These are phyloP conservation scores for Trichoderma sp. DNA, from an alignment of 2,329 filamentous ascomycete genomes.

Conservation along the genomic window DNA sequence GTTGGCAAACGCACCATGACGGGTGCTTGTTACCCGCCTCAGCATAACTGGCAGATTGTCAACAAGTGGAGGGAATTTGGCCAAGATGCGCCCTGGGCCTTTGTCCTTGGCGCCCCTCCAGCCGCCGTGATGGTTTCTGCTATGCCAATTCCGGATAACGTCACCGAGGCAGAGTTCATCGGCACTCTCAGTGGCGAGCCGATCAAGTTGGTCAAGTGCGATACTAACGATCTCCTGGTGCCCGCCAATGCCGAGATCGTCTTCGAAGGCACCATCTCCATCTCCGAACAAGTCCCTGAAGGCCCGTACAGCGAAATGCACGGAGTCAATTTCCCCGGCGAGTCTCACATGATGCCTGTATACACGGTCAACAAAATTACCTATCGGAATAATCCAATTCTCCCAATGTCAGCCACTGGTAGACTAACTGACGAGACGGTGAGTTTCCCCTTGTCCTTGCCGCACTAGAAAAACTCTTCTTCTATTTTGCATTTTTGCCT, in stretches of 20 bases:
- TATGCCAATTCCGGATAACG: background rate
- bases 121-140: background rate
- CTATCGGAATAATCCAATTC: background rate
- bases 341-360: background rate
- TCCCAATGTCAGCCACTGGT: background rate
- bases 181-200: background rate
- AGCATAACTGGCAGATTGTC: background rate
- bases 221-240: background rate
- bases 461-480: background rate
- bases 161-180: background rate
- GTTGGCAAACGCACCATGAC: background rate
- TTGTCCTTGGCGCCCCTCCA: background rate
- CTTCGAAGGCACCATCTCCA: background rate
- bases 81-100: background rate
- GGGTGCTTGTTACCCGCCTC: background rate
- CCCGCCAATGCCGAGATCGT: background rate
- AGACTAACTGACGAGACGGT: background rate
- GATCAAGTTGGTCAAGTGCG: background rate
- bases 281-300: background rate
- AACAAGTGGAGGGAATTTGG: background rate
- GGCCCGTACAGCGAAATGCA: background rate
- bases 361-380: background rate
- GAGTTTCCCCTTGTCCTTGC: background rate
- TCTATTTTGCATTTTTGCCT: no score
- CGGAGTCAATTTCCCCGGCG: background rate